A percentile compares a stretch with the other conserved stretches of the same genome.
phyloP scores from a whole-genome alignment of 495 filamentous ascomycete species.

The Penicillium paradoxum region DNA sequence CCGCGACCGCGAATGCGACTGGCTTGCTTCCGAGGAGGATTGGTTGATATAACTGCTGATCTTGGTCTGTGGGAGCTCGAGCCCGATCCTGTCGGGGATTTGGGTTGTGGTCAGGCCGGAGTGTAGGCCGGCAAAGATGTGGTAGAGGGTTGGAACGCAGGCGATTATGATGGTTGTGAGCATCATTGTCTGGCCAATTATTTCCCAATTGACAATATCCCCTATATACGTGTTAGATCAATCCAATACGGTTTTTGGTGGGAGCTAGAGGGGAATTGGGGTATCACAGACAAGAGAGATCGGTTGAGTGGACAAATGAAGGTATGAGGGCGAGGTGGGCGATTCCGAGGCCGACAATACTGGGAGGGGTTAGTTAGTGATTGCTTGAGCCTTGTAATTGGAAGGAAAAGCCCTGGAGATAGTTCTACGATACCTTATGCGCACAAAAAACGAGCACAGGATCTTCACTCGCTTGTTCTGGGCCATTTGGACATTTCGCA shows the following conservation, averaged over 20 bases:
- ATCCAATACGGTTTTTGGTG: background rate
- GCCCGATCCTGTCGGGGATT: slow-evolving; percentile 14
- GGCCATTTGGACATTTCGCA: slow-evolving; percentile 23
- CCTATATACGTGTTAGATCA: slow-evolving; percentile 12
- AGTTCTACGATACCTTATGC: slow-evolving; percentile 11
- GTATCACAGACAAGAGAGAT: slow-evolving; percentile 18
- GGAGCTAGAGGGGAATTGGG: background rate
- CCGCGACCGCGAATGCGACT: background rate
- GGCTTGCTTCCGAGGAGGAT: slow-evolving; percentile 1
- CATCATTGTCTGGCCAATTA: slow-evolving; percentile 25
- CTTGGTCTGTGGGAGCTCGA: slow-evolving; percentile 16
- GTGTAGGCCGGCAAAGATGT: slow-evolving; percentile 32
- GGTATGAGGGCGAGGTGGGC: slow-evolving; percentile 19
- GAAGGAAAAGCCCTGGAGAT: background rate
- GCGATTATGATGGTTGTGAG: slow-evolving; percentile 25
- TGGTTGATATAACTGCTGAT: slow-evolving; percentile 13
- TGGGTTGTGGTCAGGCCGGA: slow-evolving; percentile 32
- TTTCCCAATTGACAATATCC: slow-evolving; percentile 10
- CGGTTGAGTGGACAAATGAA: slow-evolving; percentile 16
- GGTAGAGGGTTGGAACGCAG: slow-evolving; percentile 34
- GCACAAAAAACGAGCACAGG: slow-evolving; percentile 20
- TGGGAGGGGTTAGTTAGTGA: slow-evolving; percentile 2
- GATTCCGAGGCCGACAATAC: slow-evolving; percentile 20
- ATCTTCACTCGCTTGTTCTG: slow-evolving; percentile 19
- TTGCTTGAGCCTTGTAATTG: background rate